Base-by-base conservation (phyloP, 2,329 filamentous ascomycete species). In the Hymenoscyphus infarciens region DNA sequence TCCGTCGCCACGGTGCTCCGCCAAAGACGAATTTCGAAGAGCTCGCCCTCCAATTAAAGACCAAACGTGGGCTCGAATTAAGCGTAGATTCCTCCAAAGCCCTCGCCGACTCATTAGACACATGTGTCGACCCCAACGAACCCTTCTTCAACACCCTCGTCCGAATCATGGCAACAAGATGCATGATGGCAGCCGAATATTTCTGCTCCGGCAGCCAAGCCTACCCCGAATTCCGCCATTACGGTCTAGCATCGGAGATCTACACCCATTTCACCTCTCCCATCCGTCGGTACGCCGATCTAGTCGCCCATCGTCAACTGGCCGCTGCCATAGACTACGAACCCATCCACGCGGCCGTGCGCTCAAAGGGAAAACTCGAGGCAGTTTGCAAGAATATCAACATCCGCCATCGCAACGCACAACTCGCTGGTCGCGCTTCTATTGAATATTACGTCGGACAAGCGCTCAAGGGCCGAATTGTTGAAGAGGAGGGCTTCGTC, bases 161-260 rank as follows among this genome's bases (percentile, higher is more conserved):
- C 70, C 91, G 95, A 74, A 97, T 99, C 78, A 90, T 99, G 80
- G 95, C 95, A 10, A 99, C 95, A 8, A 89, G 95, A 25, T 99
- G 95, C 83, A 99, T 99, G 95, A 97, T 97, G 82, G 95, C 92
- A 60, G 95, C 95, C 66, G 95, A 99, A 78, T 99, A 99, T 79
- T 99, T 99, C 78, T 95, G 91, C 78, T 91, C 94, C 0, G 95
- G 95, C 64, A 93, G 92, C 6, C 92, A 97, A 75, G 87, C 93
- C 0, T 94, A 95, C 75, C 89, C 92, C 0, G 95, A 98, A 75
- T 99, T 97, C 83, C 87, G 92, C 59, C 96, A 99, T 79, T 99
- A 99, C 77, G 95, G 95, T 69, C 87, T 99, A 39, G 96, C 96
- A 0, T 92, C 90, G 3, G 91, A 96, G 72, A 99, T 99, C 75